Base-by-base conservation (phyloP, 305 asterid genomes). In the Fraxinus floribunda region DNA sequence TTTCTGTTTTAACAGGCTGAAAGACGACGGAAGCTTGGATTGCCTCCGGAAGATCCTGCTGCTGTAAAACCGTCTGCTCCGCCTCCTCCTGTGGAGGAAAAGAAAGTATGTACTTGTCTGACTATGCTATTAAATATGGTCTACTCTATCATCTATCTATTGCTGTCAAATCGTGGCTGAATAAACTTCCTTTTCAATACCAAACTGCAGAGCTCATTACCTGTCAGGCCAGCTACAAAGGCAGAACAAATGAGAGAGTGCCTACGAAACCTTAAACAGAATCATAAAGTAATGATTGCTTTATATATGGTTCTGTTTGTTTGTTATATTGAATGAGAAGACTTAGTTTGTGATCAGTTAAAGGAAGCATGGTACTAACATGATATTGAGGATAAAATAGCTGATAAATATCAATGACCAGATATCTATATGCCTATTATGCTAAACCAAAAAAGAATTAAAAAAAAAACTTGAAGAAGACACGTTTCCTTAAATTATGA, bases 181-280 rank as follows among this genome's bases (percentile, higher is more conserved):
- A 77, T 44, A 60, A 76, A 26, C 76, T 30, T 22, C 38, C 66
- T 77, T 83, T 79, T 77, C 72, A 75, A 82, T 81, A 49, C 34
- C 22, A 46, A 80, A 84, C 52, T 85, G 79, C 92, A 96, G 98
- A 94, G 34, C 90, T 92, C 85, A 34, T 84, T 96, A 84, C 97
- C 98, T 55, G 83, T 96, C 85, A 91, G 93, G 81, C 98, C 98
- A 82, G 99, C 98, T 83, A 93, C 99, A 76, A 94, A 96, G 88
- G 88, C 94, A 71, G 98, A 94, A 87, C 94, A 87, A 84, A 94
- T 96, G 97, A 93, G 99, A 84, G 98, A 96, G 91, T 94, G 99
- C 88, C 86, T 96, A 44, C 89, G 98, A 81, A 88, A 90, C 38
- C 93, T 96, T 55, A 94, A 96, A 87, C 99, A 94, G 84, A 91